phyloP scores from a whole-genome alignment of 306 rosid species.

The Gastrolobium villosum region DNA sequence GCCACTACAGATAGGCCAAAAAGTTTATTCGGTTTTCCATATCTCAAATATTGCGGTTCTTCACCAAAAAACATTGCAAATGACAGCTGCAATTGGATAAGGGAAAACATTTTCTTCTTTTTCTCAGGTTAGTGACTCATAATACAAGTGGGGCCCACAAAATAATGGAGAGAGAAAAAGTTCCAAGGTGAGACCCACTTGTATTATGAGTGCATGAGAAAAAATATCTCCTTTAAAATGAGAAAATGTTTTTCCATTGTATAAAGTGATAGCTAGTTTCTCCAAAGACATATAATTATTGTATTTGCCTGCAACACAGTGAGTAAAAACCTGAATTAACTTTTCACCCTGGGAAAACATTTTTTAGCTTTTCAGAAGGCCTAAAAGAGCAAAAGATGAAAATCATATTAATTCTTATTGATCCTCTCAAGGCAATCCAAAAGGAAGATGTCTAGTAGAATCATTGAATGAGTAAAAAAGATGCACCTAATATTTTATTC shows the following conservation, averaged over 20 bases:
- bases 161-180: too few relatives aligned
- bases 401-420: slow-evolving; percentile 44
- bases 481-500: slow-evolving; percentile 45
- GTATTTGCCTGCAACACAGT: slow-evolving; percentile 25
- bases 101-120: too few relatives aligned
- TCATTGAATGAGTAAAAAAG: slow-evolving; percentile 50
- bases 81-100: slow-evolving; percentile 44
- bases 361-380: slow-evolving; percentile 49
- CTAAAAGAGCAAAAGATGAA: slow-evolving; percentile 46
- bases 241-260: too few relatives aligned
- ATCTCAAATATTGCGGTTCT: slow-evolving; percentile 24
- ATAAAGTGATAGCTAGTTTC: slow-evolving; percentile 20
- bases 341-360: slow-evolving; percentile 47
- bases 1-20: slow-evolving; percentile 23
- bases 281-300: neutral
- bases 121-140: too few relatives aligned
- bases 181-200: too few relatives aligned
- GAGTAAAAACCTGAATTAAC: slow-evolving; percentile 48
- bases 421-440: slow-evolving; percentile 49
- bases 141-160: too few relatives aligned
- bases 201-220: too few relatives aligned
- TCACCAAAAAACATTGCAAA: slow-evolving; percentile 5
- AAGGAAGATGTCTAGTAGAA: slow-evolving; percentile 58
- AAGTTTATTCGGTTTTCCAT: slow-evolving; percentile 29
- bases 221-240: too few relatives aligned